Percentiles rank a stretch among this genome's conserved stretches.
These are phyloP conservation scores for Psidium friedrichsthalianum DNA, from an alignment of 345 rosid species.

Conservation along the genomic window DNA sequence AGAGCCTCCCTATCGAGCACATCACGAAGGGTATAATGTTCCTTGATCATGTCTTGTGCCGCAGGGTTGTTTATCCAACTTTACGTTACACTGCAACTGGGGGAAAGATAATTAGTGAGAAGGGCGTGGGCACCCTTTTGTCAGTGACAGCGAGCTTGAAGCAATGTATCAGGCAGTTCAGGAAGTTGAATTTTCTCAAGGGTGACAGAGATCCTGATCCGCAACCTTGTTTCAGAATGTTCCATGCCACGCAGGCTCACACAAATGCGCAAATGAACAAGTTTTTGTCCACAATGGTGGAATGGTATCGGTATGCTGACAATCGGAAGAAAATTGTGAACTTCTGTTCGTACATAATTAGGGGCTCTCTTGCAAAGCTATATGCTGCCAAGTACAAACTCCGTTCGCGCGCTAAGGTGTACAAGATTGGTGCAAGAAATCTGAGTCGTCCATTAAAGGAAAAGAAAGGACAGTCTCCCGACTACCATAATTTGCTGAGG, in stretches of 20 bases:
- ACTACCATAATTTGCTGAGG: slow-evolving; percentile 67
- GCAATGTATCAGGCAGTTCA: slow-evolving; percentile 85
- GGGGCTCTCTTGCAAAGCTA: slow-evolving; percentile 92
- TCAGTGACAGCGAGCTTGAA: slow-evolving; percentile 93
- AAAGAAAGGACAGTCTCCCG: slow-evolving; percentile 88
- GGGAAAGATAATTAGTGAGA: slow-evolving; percentile 95
- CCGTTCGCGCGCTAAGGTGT: slow-evolving; percentile 88
- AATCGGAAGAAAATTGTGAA: slow-evolving; percentile 82
- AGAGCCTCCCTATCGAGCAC: slow-evolving; percentile 84
- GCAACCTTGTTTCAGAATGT: slow-evolving; percentile 95
- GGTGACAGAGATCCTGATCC: slow-evolving; percentile 97
- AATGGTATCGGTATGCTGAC: slow-evolving; percentile 91
- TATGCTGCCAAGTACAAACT: slow-evolving; percentile 95
- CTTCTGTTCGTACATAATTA: slow-evolving; percentile 75
- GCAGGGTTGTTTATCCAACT: slow-evolving; percentile 95
- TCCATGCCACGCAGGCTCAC: slow-evolving; percentile 94
- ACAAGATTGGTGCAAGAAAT: slow-evolving; percentile 54
- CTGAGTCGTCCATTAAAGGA: slow-evolving; percentile 77
- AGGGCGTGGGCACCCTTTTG: slow-evolving; percentile 94
- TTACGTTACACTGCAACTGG: slow-evolving; percentile 90
- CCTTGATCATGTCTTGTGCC: slow-evolving; percentile 93
- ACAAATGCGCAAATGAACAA: slow-evolving; percentile 95
- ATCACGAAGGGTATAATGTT: slow-evolving; percentile 96
- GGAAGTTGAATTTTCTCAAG: slow-evolving; percentile 72
- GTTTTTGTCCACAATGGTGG: slow-evolving; percentile 72